A percentile compares a stretch with the other conserved stretches of the same genome.
These are phyloP conservation scores for Iberis amara DNA, from an alignment of 441 rosid species.

Conservation along the genomic window DNA sequence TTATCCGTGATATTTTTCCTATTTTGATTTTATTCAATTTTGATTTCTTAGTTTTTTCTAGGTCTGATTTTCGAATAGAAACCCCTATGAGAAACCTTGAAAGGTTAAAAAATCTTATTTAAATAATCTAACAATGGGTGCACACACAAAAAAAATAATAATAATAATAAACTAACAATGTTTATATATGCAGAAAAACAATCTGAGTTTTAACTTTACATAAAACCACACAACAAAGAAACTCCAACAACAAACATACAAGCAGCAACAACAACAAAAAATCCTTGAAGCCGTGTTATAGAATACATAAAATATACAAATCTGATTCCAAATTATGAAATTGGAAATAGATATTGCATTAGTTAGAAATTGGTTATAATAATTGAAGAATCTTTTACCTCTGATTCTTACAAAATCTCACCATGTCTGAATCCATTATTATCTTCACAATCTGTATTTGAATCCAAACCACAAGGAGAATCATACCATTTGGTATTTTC, in stretches of 20 bases:
- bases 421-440: conserved; percentile 70
- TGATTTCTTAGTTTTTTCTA: no score
- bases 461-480: conserved; percentile 89
- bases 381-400: conserved; percentile 22
- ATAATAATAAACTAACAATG: conserved; percentile 20
- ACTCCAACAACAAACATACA: conserved; percentile 24
- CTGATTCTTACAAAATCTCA: conserved; percentile 58
- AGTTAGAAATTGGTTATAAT: conserved; percentile 28
- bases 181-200: conserved; percentile 30
- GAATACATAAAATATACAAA: conserved; percentile 27
- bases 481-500: conserved; percentile 93
- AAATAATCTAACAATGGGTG: no score
- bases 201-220: conserved; percentile 23
- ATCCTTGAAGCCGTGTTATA: conserved; percentile 11
- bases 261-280: neutral
- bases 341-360: conserved; percentile 10
- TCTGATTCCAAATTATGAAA: conserved; percentile 23
- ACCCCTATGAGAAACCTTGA: neutral
- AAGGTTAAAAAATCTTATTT: neutral
- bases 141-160: no score
- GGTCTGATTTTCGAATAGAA: no score
- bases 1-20: no score
- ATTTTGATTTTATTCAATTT: no score
- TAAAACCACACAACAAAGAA: conserved; percentile 22
- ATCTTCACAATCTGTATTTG: conserved; percentile 76